Conservation (phyloP, 1,284 basidiomycete species). For the Leccinum pachyderme region DNA sequence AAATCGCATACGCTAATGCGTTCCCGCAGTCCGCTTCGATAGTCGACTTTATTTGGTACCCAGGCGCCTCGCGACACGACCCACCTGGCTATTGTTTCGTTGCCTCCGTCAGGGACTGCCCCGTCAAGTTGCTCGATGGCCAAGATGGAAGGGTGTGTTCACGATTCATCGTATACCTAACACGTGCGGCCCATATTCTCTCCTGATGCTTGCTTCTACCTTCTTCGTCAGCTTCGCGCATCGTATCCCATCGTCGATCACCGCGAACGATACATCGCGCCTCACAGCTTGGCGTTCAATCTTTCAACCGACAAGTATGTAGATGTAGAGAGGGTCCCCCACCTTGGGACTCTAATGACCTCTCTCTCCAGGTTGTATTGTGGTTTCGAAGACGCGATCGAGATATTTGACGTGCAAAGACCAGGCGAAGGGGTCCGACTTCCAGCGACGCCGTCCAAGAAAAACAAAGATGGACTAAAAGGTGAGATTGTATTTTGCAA, state of each 20-base stretch:
- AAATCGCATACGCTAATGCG: conserved; percentile 14
- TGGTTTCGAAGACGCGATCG: conserved; percentile 86
- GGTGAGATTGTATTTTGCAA: conserved; percentile 43
- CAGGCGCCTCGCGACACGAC: conserved; percentile 56
- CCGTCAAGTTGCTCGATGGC: conserved; percentile 80
- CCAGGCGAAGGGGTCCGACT: conserved; percentile 76
- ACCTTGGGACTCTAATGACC: not conserved
- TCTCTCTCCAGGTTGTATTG: conserved; percentile 70
- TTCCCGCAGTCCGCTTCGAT: conserved; percentile 65
- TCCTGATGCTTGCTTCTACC: not conserved
- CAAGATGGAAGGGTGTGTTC: conserved; percentile 66
- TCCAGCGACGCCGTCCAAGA: conserved; percentile 73
- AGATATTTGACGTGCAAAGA: conserved; percentile 76
- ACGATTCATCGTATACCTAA: not conserved
- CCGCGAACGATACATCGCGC: conserved; percentile 82
- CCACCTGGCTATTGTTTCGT: conserved; percentile 78
- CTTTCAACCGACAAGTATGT: conserved; percentile 62
- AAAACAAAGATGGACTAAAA: conserved; percentile 82
- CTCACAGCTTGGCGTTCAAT: conserved; percentile 81
- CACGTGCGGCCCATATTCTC: not conserved
- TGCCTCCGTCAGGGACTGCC: conserved; percentile 76
- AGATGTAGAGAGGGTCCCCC: conserved; percentile 15
- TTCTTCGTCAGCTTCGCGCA: conserved; percentile 46
- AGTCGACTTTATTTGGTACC: conserved; percentile 80
- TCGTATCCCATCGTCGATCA: conserved; percentile 92